Evolutionary conservation across 2,329 filamentous ascomycete species (phyloP).

Genomic region (Phaeosphaeriaceae sp.): DNA sequence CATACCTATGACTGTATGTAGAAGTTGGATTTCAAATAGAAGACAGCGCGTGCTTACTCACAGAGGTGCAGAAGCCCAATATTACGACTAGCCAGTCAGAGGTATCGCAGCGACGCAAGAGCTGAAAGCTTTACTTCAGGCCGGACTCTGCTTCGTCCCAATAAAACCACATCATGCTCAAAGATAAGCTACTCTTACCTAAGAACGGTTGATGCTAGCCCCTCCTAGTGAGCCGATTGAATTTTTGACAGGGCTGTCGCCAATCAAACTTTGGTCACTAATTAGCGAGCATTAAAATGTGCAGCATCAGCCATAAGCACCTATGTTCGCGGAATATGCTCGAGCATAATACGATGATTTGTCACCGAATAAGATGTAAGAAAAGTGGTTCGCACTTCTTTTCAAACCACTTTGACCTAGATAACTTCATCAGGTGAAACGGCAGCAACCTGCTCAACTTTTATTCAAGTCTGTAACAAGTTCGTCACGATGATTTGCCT

Average conservation of each 20-base stretch:
- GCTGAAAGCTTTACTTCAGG: not conserved
- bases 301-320: not conserved
- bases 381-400: not conserved
- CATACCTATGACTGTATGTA: not conserved
- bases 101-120: not conserved
- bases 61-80: not conserved
- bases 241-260: not conserved
- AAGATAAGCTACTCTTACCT: not conserved
- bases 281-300: not conserved
- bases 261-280: not conserved
- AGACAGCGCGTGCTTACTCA: conserved; percentile 1
- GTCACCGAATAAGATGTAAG: too few species aligned
- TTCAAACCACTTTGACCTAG: too few species aligned
- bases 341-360: too few species aligned
- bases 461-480: too few species aligned
- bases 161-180: not conserved
- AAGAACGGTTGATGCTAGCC: not conserved
- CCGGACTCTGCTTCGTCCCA: not conserved
- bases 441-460: too few species aligned
- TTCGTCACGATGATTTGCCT: too few species aligned
- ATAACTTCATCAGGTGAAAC: too few species aligned
- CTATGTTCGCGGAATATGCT: too few species aligned
- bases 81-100: not conserved
- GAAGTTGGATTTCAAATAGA: not conserved
- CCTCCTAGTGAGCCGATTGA: not conserved